phyloP scores from a whole-genome alignment of 306 rosid genomes.

The Bauhinia variegata region DNA sequence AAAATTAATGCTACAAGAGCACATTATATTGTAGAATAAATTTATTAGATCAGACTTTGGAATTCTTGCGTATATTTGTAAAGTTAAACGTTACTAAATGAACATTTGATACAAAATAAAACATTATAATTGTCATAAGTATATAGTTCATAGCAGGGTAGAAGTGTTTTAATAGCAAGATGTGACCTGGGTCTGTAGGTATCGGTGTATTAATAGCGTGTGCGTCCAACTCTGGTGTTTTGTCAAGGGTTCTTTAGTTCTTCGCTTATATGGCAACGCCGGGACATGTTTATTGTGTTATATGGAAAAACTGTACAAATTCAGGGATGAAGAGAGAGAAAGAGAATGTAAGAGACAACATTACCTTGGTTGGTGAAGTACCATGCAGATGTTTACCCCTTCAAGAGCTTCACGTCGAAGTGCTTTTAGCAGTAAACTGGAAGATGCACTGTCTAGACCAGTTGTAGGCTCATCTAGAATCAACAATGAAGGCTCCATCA shows the following conservation, averaged over 20 bases:
- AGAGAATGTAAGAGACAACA: background rate
- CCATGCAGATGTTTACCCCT: constrained; percentile 83
- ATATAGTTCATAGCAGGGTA: too few relatives aligned
- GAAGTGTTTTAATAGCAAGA: too few relatives aligned
- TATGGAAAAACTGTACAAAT: background rate
- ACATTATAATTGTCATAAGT: too few relatives aligned
- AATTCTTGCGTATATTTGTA: constrained; percentile 3
- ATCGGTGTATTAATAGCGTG: too few relatives aligned
- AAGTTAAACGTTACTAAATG: too few relatives aligned
- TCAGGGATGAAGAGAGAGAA: constrained; percentile 7
- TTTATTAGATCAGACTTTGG: background rate
- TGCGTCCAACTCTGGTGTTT: too few relatives aligned
- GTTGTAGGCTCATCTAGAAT: constrained; percentile 86
- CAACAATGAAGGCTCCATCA: constrained; percentile 83
- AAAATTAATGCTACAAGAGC: constrained; percentile 15
- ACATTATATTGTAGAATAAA: constrained; percentile 15
- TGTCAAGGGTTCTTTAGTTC: too few relatives aligned
- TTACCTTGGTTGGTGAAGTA: constrained; percentile 89
- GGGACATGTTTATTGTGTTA: too few relatives aligned
- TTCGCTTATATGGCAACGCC: too few relatives aligned
- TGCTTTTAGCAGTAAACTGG: constrained; percentile 70
- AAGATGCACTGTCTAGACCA: constrained; percentile 85
- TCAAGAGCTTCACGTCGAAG: constrained; percentile 82
- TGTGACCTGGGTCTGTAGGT: too few relatives aligned
- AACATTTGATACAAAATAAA: too few relatives aligned